Evolutionary conservation across 2,329 filamentous ascomycete genomes (phyloP).

Genomic region (Didymella lethalis): DNA sequence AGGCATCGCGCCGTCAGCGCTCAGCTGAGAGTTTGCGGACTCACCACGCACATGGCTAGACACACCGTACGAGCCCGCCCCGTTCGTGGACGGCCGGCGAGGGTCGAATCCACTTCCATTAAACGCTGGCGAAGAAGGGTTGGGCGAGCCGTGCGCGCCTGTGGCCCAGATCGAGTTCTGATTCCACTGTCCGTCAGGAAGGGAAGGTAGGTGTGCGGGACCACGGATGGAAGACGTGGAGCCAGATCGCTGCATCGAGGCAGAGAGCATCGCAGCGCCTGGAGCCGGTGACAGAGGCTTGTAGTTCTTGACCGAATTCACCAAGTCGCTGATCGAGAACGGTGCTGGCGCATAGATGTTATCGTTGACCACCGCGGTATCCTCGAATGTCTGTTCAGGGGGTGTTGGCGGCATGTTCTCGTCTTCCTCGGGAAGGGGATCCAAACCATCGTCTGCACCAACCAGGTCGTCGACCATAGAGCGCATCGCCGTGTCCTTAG

Average conservation of each 20-base stretch:
- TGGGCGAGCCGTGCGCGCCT: slow-evolving; percentile 41
- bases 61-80: slow-evolving; percentile 40
- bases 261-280: slow-evolving; percentile 34
- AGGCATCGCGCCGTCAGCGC: slow-evolving; percentile 35
- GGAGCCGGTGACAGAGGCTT: slow-evolving; percentile 42
- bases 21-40: slow-evolving; percentile 54
- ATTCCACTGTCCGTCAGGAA: slow-evolving; percentile 49
- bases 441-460: slow-evolving; percentile 52
- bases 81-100: slow-evolving; percentile 44
- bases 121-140: slow-evolving; percentile 42
- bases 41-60: slow-evolving; percentile 54
- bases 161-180: slow-evolving; percentile 50
- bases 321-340: slow-evolving; percentile 48
- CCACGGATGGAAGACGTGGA: slow-evolving; percentile 49
- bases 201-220: slow-evolving; percentile 45
- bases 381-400: slow-evolving; percentile 56
- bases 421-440: slow-evolving; percentile 53
- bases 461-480: slow-evolving; percentile 67
- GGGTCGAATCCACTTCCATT: slow-evolving; percentile 28
- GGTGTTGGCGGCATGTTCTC: slow-evolving; percentile 57
- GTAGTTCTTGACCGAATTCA: slow-evolving; percentile 50
- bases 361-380: slow-evolving; percentile 47
- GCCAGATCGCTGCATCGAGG: slow-evolving; percentile 45
- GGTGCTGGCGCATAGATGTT: slow-evolving; percentile 39
- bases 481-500: slow-evolving; percentile 60